Evolutionary conservation across 2,329 filamentous ascomycete genomes (phyloP).

Genomic region (Cladosporium cucumerinum): DNA sequence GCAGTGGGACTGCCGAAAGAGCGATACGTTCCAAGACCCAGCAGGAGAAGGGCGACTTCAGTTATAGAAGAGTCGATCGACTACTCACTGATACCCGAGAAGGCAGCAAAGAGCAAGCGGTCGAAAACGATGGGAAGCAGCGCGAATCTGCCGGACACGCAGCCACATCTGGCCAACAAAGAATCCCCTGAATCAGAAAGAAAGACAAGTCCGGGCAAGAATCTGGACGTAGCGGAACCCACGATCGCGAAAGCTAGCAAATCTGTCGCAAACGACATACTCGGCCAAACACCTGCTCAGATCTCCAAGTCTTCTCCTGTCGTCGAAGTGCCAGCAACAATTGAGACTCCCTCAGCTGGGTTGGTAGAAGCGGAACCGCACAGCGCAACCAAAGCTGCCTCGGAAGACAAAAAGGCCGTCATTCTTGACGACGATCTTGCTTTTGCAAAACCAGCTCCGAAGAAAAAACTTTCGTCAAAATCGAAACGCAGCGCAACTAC

Average conservation of each 20-base stretch:
- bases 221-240: too few species aligned
- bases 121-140: conserved; percentile 29
- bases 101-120: conserved; percentile 41
- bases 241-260: neutral
- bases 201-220: neutral
- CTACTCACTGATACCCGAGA: conserved; percentile 39
- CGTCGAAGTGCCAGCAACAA: neutral
- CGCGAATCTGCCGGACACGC: neutral
- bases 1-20: conserved; percentile 39
- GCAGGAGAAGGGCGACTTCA: conserved; percentile 31
- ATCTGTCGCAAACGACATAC: neutral
- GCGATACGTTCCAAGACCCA: conserved; percentile 39
- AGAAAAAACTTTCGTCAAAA: conserved; percentile 16
- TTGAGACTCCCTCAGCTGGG: neutral
- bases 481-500: conserved; percentile 32
- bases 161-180: neutral
- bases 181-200: neutral
- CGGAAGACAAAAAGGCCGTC: neutral
- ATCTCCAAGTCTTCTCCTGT: neutral
- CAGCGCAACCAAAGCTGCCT: neutral
- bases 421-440: conserved; percentile 15
- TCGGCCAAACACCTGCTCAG: neutral
- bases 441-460: conserved; percentile 18
- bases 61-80: conserved; percentile 30
- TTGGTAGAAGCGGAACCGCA: neutral